Conservation (phyloP, 352 stramenopile species). For the Globisporangium radiosum region DNA sequence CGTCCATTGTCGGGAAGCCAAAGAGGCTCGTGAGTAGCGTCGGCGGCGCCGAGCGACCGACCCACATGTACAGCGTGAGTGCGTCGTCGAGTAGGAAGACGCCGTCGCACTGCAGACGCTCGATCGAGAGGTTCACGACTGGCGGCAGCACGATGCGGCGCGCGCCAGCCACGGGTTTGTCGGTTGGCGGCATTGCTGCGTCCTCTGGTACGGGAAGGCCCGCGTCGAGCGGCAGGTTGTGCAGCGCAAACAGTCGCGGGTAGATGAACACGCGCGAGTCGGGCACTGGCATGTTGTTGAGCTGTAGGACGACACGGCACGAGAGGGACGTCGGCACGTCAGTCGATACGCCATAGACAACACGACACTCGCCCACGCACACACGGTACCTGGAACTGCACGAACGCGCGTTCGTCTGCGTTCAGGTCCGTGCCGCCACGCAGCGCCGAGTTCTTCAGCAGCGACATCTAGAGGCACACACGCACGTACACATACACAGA, state of each 20-base stretch:
- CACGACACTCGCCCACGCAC: no score
- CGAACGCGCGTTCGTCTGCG: conserved; percentile 92
- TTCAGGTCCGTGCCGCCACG: conserved; percentile 95
- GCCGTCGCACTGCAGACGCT: conserved; percentile 90
- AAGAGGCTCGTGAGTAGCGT: conserved; percentile 92
- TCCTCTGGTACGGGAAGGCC: conserved; percentile 72
- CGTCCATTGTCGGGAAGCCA: conserved; percentile 91
- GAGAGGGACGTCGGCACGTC: conserved; percentile 5
- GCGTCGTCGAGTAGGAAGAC: conserved; percentile 97
- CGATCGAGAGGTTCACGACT: conserved; percentile 93
- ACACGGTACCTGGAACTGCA: conserved; percentile 76
- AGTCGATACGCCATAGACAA: no score
- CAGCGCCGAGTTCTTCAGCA: conserved; percentile 97
- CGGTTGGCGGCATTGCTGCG: conserved; percentile 14
- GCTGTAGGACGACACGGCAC: conserved; percentile 18
- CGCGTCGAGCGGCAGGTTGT: conserved; percentile 87
- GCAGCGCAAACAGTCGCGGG: conserved; percentile 93
- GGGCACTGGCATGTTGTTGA: conserved; percentile 93
- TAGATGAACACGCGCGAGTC: conserved; percentile 94
- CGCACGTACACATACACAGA: no score
- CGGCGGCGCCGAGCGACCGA: conserved; percentile 87
- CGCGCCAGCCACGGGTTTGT: conserved; percentile 51
- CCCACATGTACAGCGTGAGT: conserved; percentile 94
- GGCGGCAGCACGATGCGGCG: conserved; percentile 83
- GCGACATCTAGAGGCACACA: conserved; percentile 77